Evolutionary conservation across 164 flowering plant species (phyloP).

Genomic region (Vitis amurensis): DNA sequence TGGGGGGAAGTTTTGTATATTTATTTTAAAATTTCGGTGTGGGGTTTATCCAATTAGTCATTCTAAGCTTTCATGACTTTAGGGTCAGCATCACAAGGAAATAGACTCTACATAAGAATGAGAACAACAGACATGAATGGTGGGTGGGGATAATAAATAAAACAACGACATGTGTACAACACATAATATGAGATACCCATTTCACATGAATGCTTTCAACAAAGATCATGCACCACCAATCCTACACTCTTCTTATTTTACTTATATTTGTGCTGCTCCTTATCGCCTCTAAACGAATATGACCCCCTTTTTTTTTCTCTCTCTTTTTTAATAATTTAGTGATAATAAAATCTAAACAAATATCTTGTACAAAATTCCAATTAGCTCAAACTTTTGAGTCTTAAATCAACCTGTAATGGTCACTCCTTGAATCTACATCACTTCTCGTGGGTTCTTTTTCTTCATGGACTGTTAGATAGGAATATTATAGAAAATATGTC

Average conservation of each 20-base stretch:
- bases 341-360: no score
- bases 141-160: slow-evolving; percentile 26
- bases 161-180: slow-evolving; percentile 18
- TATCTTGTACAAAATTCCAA: no score
- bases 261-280: neutral
- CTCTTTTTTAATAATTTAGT: no score
- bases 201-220: slow-evolving; percentile 10
- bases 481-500: no score
- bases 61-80: slow-evolving; percentile 11
- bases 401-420: no score
- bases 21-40: neutral
- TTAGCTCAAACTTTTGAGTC: no score
- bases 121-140: slow-evolving; percentile 17
- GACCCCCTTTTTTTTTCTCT: no score
- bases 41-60: slow-evolving; percentile 15
- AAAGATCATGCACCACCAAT: slow-evolving; percentile 4
- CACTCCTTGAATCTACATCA: no score
- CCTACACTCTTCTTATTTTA: no score
- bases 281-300: neutral
- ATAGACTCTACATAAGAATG: slow-evolving; percentile 25
- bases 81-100: slow-evolving; percentile 30
- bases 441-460: no score
- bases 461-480: no score
- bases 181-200: slow-evolving; percentile 1
- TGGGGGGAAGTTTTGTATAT: neutral